These are phyloP conservation scores for Sarocladium strictum DNA, from an alignment of 2,329 filamentous ascomycete genomes.

Conservation along the genomic window DNA sequence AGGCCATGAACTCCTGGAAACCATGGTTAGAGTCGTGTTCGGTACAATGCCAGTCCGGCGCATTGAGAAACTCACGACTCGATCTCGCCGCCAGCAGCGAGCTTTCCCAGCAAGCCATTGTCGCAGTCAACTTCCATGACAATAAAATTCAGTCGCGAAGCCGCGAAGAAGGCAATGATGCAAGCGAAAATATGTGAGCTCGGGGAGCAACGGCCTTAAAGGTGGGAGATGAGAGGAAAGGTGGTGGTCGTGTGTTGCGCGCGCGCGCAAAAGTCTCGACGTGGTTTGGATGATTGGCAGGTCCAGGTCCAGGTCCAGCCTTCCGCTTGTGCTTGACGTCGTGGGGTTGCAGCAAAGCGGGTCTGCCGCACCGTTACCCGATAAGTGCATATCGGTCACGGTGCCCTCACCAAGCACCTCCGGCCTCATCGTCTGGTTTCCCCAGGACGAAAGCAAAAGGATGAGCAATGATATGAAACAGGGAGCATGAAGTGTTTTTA, in stretches of 20 bases:
- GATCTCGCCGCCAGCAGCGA: constrained; percentile 47
- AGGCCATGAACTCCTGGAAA: constrained; percentile 50
- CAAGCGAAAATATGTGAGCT: too few species aligned
- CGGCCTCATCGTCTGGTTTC: too few species aligned
- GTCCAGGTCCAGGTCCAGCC: too few species aligned
- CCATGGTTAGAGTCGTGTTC: not conserved
- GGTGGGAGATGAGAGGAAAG: too few species aligned
- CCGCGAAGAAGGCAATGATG: too few species aligned
- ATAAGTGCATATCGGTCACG: constrained; percentile 23
- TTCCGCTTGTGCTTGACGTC: constrained; percentile 7
- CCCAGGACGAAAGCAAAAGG: not conserved
- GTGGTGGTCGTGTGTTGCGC: too few species aligned
- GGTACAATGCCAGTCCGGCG: not conserved
- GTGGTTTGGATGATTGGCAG: not conserved
- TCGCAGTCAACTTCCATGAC: constrained; percentile 51
- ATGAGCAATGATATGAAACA: too few species aligned
- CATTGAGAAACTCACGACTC: constrained; percentile 42
- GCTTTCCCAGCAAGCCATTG: constrained; percentile 18
- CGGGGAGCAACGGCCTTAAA: too few species aligned
- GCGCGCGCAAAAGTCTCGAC: not conserved
- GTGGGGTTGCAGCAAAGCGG: constrained; percentile 25
- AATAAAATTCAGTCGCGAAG: not conserved
- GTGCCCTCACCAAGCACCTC: too few species aligned
- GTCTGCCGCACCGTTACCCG: constrained; percentile 13
- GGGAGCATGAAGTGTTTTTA: too few species aligned